Percentiles rank a stretch among this genome's conserved stretches.
phyloP scores from a whole-genome alignment of 2,329 filamentous ascomycete genomes.

The Huntiella abstrusa region DNA sequence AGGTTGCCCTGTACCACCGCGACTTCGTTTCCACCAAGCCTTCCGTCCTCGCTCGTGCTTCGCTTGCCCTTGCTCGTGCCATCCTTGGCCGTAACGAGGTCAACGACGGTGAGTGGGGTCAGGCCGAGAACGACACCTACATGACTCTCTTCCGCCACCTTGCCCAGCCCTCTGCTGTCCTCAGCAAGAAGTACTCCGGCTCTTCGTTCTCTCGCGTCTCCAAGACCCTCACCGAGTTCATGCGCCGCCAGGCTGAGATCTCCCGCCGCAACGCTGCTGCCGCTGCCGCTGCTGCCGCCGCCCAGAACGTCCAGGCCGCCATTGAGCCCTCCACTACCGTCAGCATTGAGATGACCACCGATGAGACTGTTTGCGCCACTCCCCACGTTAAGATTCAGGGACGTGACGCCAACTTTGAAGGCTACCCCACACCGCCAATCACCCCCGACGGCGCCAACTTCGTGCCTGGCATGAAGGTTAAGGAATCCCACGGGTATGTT shows the following conservation, averaged over 20 bases:
- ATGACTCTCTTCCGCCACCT: slow-evolving; percentile 40
- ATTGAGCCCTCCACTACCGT: slow-evolving; percentile 65
- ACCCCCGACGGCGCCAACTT: slow-evolving; percentile 54
- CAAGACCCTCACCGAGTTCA: slow-evolving; percentile 36
- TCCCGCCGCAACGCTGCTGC: slow-evolving; percentile 25
- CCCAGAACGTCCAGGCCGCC: slow-evolving; percentile 28
- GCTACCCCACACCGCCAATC: slow-evolving; percentile 71
- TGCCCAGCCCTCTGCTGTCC: slow-evolving; percentile 36
- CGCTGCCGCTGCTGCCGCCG: slow-evolving; percentile 2
- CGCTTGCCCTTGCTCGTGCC: slow-evolving; percentile 68
- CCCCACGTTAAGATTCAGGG: slow-evolving; percentile 49
- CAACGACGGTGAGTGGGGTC: slow-evolving; percentile 58
- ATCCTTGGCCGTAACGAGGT: slow-evolving; percentile 67
- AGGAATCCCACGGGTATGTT: slow-evolving; percentile 28
- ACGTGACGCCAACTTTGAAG: slow-evolving; percentile 41
- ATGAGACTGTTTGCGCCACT: slow-evolving; percentile 47
- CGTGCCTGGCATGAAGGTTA: slow-evolving; percentile 26
- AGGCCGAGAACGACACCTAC: slow-evolving; percentile 48
- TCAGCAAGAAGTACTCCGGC: slow-evolving; percentile 41
- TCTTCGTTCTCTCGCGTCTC: slow-evolving; percentile 34
- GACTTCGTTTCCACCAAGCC: slow-evolving; percentile 89
- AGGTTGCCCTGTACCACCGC: slow-evolving; percentile 89
- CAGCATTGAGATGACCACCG: slow-evolving; percentile 26
- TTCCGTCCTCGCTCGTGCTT: slow-evolving; percentile 75
- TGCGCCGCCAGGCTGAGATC: slow-evolving; percentile 39